Conservation (phyloP, 2,329 filamentous ascomycete species). For the Aspergillus amoenus region DNA sequence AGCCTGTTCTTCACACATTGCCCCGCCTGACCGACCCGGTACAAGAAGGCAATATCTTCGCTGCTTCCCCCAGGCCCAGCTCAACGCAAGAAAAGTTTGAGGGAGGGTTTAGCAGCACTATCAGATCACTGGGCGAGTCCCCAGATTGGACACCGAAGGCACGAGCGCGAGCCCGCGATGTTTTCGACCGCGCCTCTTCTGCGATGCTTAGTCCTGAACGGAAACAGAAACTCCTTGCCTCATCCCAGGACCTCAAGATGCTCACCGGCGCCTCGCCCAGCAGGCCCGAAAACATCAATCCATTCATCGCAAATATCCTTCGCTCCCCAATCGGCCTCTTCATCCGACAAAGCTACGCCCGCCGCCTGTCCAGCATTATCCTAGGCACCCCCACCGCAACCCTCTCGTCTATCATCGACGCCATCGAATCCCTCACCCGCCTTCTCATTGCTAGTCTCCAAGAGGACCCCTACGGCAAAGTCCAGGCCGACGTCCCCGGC, state of each 20-base stretch:
- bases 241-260: constrained; percentile 39
- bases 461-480: constrained; percentile 82
- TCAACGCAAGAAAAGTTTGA: constrained; percentile 39
- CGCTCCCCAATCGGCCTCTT: constrained; percentile 60
- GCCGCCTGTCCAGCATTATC: constrained; percentile 65
- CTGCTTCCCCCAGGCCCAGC: constrained; percentile 37
- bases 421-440: constrained; percentile 66
- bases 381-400: constrained; percentile 73
- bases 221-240: constrained; percentile 38
- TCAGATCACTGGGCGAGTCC: constrained; percentile 47
- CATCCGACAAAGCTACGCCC: constrained; percentile 69
- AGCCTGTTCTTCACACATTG: constrained; percentile 44
- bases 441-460: constrained; percentile 71
- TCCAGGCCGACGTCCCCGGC: constrained; percentile 74
- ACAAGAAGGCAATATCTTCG: constrained; percentile 50
- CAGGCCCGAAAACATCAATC: constrained; percentile 51
- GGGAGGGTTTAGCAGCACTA: constrained; percentile 44
- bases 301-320: constrained; percentile 50
- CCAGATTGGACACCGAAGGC: constrained; percentile 45
- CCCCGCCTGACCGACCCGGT: constrained; percentile 52
- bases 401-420: constrained; percentile 67
- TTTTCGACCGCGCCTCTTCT: constrained; percentile 40
- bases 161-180: constrained; percentile 37
- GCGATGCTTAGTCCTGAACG: constrained; percentile 41
- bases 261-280: constrained; percentile 37